These are phyloP conservation scores for Vitis rotundifolia DNA, from an alignment of 164 flowering plant species.

Conservation along the genomic window DNA sequence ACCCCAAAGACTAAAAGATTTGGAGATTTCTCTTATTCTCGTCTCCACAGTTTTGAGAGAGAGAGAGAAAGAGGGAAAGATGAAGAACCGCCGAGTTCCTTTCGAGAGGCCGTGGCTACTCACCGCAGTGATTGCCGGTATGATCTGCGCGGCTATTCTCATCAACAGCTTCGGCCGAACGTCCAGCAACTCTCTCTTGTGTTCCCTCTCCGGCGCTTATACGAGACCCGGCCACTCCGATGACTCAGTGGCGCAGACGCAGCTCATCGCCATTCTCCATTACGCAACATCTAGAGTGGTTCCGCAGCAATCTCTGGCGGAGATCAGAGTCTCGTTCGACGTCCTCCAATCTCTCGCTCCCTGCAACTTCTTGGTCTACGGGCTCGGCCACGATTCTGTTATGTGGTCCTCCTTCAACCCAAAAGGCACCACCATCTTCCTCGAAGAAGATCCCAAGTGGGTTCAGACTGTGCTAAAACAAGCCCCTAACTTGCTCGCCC, in stretches of 20 bases:
- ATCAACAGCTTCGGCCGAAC: not conserved
- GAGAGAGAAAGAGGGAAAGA: slow-evolving; percentile 3
- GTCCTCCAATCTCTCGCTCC: slow-evolving; percentile 31
- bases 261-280: slow-evolving; percentile 41
- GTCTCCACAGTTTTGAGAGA: not conserved
- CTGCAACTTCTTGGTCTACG: slow-evolving; percentile 53
- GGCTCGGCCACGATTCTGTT: slow-evolving; percentile 54
- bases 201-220: not conserved
- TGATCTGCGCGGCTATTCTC: not conserved
- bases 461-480: slow-evolving; percentile 36
- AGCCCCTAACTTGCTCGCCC: slow-evolving; percentile 48
- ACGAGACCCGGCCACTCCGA: not conserved
- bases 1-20: too few species aligned
- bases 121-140: not conserved
- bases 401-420: slow-evolving; percentile 57
- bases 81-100: not conserved
- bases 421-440: slow-evolving; percentile 49
- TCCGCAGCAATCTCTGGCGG: slow-evolving; percentile 39
- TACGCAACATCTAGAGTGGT: slow-evolving; percentile 45
- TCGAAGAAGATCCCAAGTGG: slow-evolving; percentile 74
- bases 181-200: not conserved
- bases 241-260: slow-evolving; percentile 19
- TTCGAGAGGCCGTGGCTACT: not conserved
- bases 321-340: slow-evolving; percentile 35
- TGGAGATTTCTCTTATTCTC: too few species aligned